Percentiles rank a stretch among this genome's conserved stretches.
Conservation (phyloP, 1,139 yeast genomes). For the Arxiozyma slooffiae region DNA sequence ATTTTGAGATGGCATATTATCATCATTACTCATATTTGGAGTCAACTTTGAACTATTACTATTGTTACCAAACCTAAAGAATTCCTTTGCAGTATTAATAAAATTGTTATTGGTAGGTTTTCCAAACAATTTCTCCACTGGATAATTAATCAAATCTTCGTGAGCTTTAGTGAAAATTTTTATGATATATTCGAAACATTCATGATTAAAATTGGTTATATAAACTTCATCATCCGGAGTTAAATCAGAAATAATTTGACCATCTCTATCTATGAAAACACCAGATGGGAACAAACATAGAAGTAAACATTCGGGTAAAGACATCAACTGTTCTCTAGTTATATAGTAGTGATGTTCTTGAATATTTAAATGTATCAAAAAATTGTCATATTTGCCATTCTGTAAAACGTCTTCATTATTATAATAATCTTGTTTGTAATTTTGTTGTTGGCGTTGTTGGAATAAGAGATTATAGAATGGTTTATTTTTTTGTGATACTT, state of each 20-base stretch:
- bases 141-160: slow-evolving; percentile 25
- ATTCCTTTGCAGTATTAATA: slow-evolving; percentile 34
- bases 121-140: slow-evolving; percentile 25
- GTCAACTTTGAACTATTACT: slow-evolving; percentile 22
- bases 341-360: slow-evolving; percentile 63
- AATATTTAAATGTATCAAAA: slow-evolving; percentile 59
- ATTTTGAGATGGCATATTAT: slow-evolving; percentile 11
- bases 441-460: slow-evolving; percentile 45
- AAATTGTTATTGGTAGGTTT: slow-evolving; percentile 16
- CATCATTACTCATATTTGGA: slow-evolving; percentile 4
- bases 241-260: slow-evolving; percentile 64
- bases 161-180: slow-evolving; percentile 37
- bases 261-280: slow-evolving; percentile 64
- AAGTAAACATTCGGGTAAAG: slow-evolving; percentile 81
- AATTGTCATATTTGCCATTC: slow-evolving; percentile 40
- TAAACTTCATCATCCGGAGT: slow-evolving; percentile 68
- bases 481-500: slow-evolving; percentile 43
- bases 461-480: slow-evolving; percentile 16
- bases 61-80: slow-evolving; percentile 28
- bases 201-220: slow-evolving; percentile 72
- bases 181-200: slow-evolving; percentile 74
- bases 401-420: slow-evolving; percentile 24
- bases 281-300: slow-evolving; percentile 87
- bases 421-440: slow-evolving; percentile 44
- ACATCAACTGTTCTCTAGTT: slow-evolving; percentile 80